Conservation (phyloP, 192 early-diverging fungal species). For the Umbelopsis vinacea region DNA sequence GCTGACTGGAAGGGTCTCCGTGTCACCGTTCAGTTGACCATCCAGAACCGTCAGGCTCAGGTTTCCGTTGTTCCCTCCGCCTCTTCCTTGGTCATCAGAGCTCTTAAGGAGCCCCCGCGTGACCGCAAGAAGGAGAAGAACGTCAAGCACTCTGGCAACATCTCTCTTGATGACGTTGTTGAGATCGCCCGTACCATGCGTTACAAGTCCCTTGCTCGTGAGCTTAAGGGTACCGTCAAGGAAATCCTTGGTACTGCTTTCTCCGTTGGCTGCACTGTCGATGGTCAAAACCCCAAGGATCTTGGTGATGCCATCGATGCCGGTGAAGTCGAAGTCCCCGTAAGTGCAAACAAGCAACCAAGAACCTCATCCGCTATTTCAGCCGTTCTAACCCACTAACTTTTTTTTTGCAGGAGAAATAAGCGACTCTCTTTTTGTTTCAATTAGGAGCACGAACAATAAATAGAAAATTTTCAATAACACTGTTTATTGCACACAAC, state of each 20-base stretch:
- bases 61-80: constrained; percentile 97
- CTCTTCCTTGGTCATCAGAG: constrained; percentile 94
- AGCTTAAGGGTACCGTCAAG: constrained; percentile 93
- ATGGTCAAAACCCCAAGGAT: constrained; percentile 92
- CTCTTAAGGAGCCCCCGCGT: constrained; percentile 95
- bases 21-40: constrained; percentile 97
- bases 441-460: constrained; percentile 22
- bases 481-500: neutral
- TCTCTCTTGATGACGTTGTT: constrained; percentile 91
- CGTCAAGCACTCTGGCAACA: constrained; percentile 98
- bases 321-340: constrained; percentile 81
- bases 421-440: constrained; percentile 25
- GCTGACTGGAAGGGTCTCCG: constrained; percentile 99
- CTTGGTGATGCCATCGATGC: constrained; percentile 83
- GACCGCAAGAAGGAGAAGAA: constrained; percentile 99
- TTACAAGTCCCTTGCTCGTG: constrained; percentile 92
- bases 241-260: constrained; percentile 95
- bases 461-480: constrained; percentile 22
- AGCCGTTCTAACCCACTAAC: neutral
- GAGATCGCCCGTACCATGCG: constrained; percentile 97
- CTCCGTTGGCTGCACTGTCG: constrained; percentile 98
- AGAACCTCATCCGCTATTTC: too few relatives aligned
- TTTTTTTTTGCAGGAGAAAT: constrained; percentile 29
- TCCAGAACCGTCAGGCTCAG: constrained; percentile 99
- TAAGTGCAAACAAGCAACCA: constrained; percentile 21